Evolutionary conservation across 2,329 filamentous ascomycete genomes (phyloP), one percentile per base, ranked within the genome.

Genomic region (Apiospora koreana): DNA sequence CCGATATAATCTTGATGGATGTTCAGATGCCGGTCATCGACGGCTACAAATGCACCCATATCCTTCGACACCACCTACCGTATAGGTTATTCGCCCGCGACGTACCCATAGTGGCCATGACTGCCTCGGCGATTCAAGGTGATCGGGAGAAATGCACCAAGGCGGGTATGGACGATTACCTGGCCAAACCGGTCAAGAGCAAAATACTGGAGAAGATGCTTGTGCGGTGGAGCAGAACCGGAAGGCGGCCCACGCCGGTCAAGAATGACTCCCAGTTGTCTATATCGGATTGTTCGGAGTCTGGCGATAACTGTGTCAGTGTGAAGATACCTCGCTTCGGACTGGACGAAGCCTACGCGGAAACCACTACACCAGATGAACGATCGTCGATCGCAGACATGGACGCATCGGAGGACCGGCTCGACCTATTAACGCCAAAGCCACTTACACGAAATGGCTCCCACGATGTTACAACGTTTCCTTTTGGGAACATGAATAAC

Each of bases 21-120:
- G 90, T 93, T 0, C 91, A 93, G 79, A 93, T 93, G 89, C 89
- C 90, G 35, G 88, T 94, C 48, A 89, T 94, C 72, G 93, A 95
- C 75, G 93, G 93, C 1, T 95, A 95, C 78, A 88, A 89, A 70
- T 92, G 92, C 54, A 95, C 93, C 0, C 92, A 94, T 74, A 85
- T 92, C 12, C 86, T 95, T 64, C 86, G 92, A 21, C 90, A 92
- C 69, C 89, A 93, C 73, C 77, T 86, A 1, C 90, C 91, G 0
- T 94, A 92, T 80, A 89, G 86, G 50, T 76, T 82, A 2, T 86
- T 87, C 68, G 83, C 89, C 4, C 84, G 86, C 69, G 84, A 90
- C 58, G 90, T 93, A 6, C 92, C 92, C 0, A 93, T 94, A 67
- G 90, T 94, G 46, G 92, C 92, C n/a, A 93, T 94, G 91, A 94